phyloP scores from a whole-genome alignment of 306 rosid genomes.

The Inga leiocalycina region DNA sequence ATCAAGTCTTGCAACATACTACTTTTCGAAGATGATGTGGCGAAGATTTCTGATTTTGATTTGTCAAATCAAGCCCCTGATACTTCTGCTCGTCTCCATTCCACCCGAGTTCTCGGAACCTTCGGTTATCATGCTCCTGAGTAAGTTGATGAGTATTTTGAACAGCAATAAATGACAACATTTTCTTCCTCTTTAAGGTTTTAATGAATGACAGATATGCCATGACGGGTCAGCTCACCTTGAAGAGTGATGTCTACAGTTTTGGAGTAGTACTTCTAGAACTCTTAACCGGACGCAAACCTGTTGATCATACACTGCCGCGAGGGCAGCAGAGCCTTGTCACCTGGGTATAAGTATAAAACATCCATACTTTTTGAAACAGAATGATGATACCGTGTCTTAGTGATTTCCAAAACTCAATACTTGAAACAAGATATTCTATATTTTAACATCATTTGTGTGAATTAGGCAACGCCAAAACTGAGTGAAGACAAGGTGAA shows the following conservation, averaged over 20 bases:
- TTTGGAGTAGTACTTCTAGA: slow-evolving; percentile 58
- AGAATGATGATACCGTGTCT: not conserved
- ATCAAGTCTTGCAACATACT: slow-evolving; percentile 58
- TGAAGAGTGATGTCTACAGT: slow-evolving; percentile 63
- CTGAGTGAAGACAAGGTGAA: slow-evolving; percentile 63
- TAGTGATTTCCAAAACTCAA: not conserved
- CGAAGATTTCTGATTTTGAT: slow-evolving; percentile 57
- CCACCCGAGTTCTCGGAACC: slow-evolving; percentile 67
- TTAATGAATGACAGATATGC: slow-evolving; percentile 48
- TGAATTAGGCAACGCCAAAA: slow-evolving; percentile 57
- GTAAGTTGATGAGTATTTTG: slow-evolving; percentile 29
- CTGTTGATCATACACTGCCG: slow-evolving; percentile 61
- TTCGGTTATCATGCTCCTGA: slow-evolving; percentile 70
- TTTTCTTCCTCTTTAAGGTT: not conserved
- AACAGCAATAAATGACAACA: not conserved
- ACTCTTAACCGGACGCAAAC: slow-evolving; percentile 59
- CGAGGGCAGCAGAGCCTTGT: slow-evolving; percentile 68
- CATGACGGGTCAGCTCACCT: slow-evolving; percentile 56
- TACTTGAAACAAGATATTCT: not conserved
- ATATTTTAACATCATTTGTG: slow-evolving; percentile 22
- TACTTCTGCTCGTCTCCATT: slow-evolving; percentile 57
- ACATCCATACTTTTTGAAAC: not conserved
- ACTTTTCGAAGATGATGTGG: slow-evolving; percentile 49
- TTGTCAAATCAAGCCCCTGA: slow-evolving; percentile 63
- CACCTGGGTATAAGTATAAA: slow-evolving; percentile 48